These are phyloP conservation scores for Malassezia yamatoensis DNA, from an alignment of 1,284 basidiomycete genomes.

Conservation along the genomic window DNA sequence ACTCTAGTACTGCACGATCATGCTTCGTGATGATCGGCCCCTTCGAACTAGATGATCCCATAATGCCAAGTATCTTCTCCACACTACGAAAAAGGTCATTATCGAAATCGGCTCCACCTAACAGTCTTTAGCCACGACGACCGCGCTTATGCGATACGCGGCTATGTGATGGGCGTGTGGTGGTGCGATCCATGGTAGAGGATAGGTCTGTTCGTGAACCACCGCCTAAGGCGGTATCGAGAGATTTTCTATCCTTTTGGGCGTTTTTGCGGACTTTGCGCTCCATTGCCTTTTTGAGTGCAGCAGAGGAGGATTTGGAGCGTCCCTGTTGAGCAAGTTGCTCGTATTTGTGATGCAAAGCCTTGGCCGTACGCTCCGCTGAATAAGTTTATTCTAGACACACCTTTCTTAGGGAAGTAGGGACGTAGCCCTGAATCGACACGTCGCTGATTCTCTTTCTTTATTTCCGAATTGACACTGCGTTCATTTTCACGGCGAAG, in stretches of 20 bases:
- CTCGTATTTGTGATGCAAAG: constrained; percentile 17
- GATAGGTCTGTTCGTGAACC: constrained; percentile 9
- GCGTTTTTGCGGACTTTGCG: constrained; percentile 13
- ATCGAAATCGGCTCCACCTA: neutral
- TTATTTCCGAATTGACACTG: constrained; percentile 54
- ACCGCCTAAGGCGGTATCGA: constrained; percentile 15
- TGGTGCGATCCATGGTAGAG: neutral
- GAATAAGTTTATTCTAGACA: constrained; percentile 33
- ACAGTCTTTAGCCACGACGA: constrained; percentile 7
- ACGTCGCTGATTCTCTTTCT: constrained; percentile 37
- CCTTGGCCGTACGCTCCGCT: constrained; percentile 7
- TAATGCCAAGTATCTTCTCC: constrained; percentile 10
- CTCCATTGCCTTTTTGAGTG: constrained; percentile 17
- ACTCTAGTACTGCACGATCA: constrained; percentile 90
- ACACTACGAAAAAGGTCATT: neutral
- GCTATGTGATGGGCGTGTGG: neutral
- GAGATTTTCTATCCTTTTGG: constrained; percentile 10
- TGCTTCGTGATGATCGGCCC: constrained; percentile 71
- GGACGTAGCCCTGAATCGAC: constrained; percentile 32
- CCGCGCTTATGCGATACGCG: constrained; percentile 12
- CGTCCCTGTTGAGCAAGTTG: neutral
- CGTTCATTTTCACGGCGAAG: constrained; percentile 57
- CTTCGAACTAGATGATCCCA: constrained; percentile 30
- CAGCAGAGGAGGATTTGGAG: neutral
- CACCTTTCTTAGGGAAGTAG: constrained; percentile 81